phyloP scores from a whole-genome alignment of 2,329 filamentous ascomycete genomes.

The Sporothrix inflata region DNA sequence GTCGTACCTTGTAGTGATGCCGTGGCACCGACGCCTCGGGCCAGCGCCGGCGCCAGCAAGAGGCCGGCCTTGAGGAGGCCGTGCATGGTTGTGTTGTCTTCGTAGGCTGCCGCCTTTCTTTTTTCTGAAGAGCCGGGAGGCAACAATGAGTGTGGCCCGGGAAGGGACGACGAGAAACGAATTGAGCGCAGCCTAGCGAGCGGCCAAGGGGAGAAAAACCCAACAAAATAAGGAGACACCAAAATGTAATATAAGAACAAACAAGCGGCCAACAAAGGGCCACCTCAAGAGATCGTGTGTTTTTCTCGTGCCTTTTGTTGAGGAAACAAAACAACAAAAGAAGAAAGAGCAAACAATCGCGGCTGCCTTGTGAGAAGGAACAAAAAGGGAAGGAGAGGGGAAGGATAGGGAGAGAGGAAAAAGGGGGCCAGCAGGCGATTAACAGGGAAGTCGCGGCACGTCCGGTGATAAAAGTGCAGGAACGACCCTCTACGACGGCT shows the following conservation, averaged over 20 bases:
- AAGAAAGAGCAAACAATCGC: not conserved
- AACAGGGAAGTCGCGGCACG: slow-evolving; percentile 13
- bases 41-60: slow-evolving; percentile 44
- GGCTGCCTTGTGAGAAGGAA: slow-evolving; percentile 12
- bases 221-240: not conserved
- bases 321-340: not conserved
- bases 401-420: not conserved
- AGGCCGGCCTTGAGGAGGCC: slow-evolving; percentile 43
- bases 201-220: not conserved
- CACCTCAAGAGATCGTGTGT: not conserved
- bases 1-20: slow-evolving; percentile 32
- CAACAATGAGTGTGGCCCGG: slow-evolving; percentile 8
- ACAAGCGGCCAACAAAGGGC: slow-evolving; percentile 9
- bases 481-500: not conserved
- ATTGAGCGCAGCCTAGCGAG: slow-evolving; percentile 16
- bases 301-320: slow-evolving; percentile 1
- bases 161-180: not conserved
- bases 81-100: slow-evolving; percentile 38
- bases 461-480: not conserved
- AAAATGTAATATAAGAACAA: not conserved
- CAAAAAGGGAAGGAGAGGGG: slow-evolving; percentile 11
- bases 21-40: slow-evolving; percentile 36
- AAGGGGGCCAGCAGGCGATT: not conserved
- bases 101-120: slow-evolving; percentile 9
- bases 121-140: not conserved